A percentile compares a stretch with the other conserved stretches of the same genome.
Evolutionary conservation across 257 asterid genomes (phyloP).

Genomic region (Craterostigma plantagineum): DNA sequence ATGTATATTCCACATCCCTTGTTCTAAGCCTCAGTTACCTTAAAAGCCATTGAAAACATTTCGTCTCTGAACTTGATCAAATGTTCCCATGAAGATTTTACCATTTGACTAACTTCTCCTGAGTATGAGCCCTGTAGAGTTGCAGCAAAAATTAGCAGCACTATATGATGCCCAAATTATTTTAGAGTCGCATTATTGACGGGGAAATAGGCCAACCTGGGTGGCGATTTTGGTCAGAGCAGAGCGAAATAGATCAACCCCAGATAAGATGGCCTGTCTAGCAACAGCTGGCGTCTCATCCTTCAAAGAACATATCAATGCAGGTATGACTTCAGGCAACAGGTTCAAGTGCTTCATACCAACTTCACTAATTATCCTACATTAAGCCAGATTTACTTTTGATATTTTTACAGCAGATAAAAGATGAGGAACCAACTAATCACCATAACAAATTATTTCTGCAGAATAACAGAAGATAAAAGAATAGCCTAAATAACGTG

Average conservation of each 20-base stretch:
- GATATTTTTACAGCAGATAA: too few relatives aligned
- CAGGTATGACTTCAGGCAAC: constrained; percentile 75
- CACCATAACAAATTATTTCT: neutral
- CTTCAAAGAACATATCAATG: constrained; percentile 38
- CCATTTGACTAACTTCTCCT: constrained; percentile 43
- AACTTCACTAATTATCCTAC: constrained; percentile 68
- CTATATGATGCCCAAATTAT: neutral
- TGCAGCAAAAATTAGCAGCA: constrained; percentile 9
- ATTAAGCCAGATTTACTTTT: constrained; percentile 7
- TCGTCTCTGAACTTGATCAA: constrained; percentile 71
- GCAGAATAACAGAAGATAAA: too few relatives aligned
- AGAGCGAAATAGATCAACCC: constrained; percentile 53
- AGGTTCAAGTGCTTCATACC: constrained; percentile 61
- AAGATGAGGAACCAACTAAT: neutral
- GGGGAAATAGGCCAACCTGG: constrained; percentile 32
- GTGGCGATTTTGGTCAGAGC: constrained; percentile 50
- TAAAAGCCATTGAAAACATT: constrained; percentile 67
- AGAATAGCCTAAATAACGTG: too few relatives aligned
- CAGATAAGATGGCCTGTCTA: constrained; percentile 78
- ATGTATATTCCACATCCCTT: constrained; percentile 8
- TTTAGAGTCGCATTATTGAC: neutral
- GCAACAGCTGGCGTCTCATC: constrained; percentile 90
- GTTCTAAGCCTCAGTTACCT: constrained; percentile 29
- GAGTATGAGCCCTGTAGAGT: constrained; percentile 52
- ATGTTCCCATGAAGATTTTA: constrained; percentile 61